Evolutionary conservation across 202 grass and related monocot species (phyloP), one percentile per base, ranked within the genome.

Genomic region (Hordeum pubiflorum): DNA sequence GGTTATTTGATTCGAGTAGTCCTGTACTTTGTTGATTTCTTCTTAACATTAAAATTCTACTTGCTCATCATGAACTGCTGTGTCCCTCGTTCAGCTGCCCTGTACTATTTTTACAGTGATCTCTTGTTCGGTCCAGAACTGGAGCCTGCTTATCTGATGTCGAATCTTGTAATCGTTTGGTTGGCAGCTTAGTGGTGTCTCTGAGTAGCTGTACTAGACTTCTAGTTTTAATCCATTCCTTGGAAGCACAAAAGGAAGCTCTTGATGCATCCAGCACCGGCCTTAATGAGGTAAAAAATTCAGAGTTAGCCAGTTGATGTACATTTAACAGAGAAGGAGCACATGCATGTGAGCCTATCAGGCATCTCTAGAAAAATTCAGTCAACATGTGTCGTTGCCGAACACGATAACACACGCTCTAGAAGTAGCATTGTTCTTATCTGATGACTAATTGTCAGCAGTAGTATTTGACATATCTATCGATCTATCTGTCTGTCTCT

Each of bases 21-120:
- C 32, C 23, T 61, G 60, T 33, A 33, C 26, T 63, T 15, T 7
- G 13, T 15, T 9, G 50, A 18, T 54, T 54, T 18, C 50, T 54
- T 54, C 17, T 54, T n/a, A 54, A 54, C 17, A 54, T 17, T 54
- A 54, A 18, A 54, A 8, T 54, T n/a, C 50, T n/a, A n/a, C 17
- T 54, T 54, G 50, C 48, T 52, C 88, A 32, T 67, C 85, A 34
- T 90, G 75, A 88, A 62, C 58, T 80, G 70, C 4, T 12, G 27
- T 27, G 23, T n/a, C 69, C 54, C 6, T 72, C 8, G 48, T 74
- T 82, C 40, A 18, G 39, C 7, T 32, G 39, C 37, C 38, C 10
- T 37, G n/a, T 12, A 36, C 1, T 46, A 26, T 48, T 46, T 52
- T 62, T 72, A 7, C 60, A 22, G 66, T 22, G 23, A 44, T 72